Base-by-base conservation (phyloP, 2,329 filamentous ascomycete genomes). In the Phoma sp. region DNA sequence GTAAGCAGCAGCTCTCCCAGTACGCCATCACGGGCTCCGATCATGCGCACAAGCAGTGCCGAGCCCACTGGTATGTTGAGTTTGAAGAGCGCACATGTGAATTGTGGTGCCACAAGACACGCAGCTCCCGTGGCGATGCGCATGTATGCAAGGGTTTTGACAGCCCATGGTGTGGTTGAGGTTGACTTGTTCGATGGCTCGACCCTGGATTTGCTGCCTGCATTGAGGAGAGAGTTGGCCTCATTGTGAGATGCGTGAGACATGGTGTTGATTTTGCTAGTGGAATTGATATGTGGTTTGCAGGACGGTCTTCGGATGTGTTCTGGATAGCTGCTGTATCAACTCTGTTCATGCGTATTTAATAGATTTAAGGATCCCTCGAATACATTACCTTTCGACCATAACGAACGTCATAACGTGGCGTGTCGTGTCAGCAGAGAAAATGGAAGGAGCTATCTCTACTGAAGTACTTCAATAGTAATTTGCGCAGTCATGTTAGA, bases 1-100 rank as follows among this genome's bases (percentile, higher is more conserved):
- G 64, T 66, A 24, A 58, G 43, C 13, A 70, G 56, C 9, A 69
- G 57, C 43, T 60, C 67, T 4, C 66, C 68, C 10, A 70, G 32
- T n/a, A 61, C 55, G 4, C 57, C 11, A 7, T 69, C 68, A 22
- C 68, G 66, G 2, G 51, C 56, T 35, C 64, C 69, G 14, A 68
- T 58, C 29, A 70, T 55, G 40, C 67, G 67, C 4, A 60, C 51
- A 4, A 69, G 25, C 3, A 66, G 30, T 1, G 52, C 35, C 7
- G 47, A 45, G 14, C 47, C 47, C 1, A 53, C 53, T 7, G 67
- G 58, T 11, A 70, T 40, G 4, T 53, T 42, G 40, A 57, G 47
- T 25, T 46, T 47, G 54, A 68, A 69, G 13, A 69, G 48, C 1
- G 42, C 52, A 35, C 58, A 64, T n/a, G 50, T 61, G 33, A 58